Conservation (phyloP, 2,329 filamentous ascomycete genomes). For the Trichophyton equinum region DNA sequence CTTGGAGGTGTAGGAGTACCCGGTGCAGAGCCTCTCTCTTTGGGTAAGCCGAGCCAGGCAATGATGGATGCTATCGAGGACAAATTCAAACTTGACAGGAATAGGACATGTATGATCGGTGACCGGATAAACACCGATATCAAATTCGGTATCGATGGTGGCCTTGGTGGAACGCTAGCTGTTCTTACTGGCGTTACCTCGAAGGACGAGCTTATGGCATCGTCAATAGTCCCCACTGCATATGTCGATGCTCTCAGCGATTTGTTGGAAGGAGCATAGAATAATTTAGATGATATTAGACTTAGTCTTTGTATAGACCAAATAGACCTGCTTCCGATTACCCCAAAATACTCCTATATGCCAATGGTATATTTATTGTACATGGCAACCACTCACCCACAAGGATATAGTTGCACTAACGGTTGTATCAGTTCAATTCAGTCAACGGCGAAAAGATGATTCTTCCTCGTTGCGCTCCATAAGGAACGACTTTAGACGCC, state of each 20-base stretch:
- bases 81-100: constrained; percentile 78
- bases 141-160: constrained; percentile 82
- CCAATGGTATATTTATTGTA: background rate
- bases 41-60: constrained; percentile 92
- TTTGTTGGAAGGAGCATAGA: constrained; percentile 34
- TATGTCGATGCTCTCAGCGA: constrained; percentile 81
- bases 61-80: constrained; percentile 99
- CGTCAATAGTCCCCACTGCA: constrained; percentile 59
- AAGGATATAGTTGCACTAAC: no score
- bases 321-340: background rate
- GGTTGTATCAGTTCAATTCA: background rate
- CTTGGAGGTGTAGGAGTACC: constrained; percentile 25
- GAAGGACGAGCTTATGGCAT: constrained; percentile 74
- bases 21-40: constrained; percentile 55
- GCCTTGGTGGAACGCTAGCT: constrained; percentile 77
- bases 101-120: constrained; percentile 85
- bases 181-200: constrained; percentile 76
- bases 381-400: background rate
- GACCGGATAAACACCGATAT: constrained; percentile 94
- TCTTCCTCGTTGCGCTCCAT: background rate
- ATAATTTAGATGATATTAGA: background rate
- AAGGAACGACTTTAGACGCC: constrained; percentile 27
- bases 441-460: background rate
- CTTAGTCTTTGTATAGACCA: background rate
- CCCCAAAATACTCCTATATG: background rate